Evolutionary conservation across 345 rosid species (phyloP).

Genomic region (Hibiscus syriacus): DNA sequence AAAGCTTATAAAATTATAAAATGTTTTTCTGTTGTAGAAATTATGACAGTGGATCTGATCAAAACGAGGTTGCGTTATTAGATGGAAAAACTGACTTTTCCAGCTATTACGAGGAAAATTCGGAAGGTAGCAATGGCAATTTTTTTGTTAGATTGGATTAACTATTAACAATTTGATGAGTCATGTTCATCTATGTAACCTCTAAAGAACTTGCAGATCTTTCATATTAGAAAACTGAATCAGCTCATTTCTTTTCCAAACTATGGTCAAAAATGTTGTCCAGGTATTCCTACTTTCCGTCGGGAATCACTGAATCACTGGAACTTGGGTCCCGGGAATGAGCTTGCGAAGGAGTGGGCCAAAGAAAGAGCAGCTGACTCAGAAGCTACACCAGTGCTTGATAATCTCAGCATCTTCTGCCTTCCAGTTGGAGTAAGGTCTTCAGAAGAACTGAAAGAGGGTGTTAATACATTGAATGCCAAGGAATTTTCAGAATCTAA

Average conservation of each 20-base stretch:
- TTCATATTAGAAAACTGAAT: slow-evolving; percentile 5
- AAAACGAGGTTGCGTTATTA: slow-evolving; percentile 22
- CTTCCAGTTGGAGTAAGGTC: slow-evolving; percentile 88
- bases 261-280: slow-evolving; percentile 8
- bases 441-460: slow-evolving; percentile 35
- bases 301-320: slow-evolving; percentile 57
- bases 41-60: slow-evolving; percentile 26
- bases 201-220: slow-evolving; percentile 1
- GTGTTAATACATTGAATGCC: slow-evolving; percentile 18
- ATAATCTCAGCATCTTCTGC: slow-evolving; percentile 51
- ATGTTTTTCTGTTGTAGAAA: slow-evolving; percentile 11
- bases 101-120: slow-evolving; percentile 25
- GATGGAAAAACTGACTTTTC: slow-evolving; percentile 19
- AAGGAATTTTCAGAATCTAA: slow-evolving; percentile 23
- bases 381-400: slow-evolving; percentile 41
- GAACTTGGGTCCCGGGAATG: slow-evolving; percentile 64
- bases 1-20: neutral
- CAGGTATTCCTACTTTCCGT: slow-evolving; percentile 55
- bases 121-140: slow-evolving; percentile 46
- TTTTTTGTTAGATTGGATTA: slow-evolving; percentile 10
- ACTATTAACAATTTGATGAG: slow-evolving; percentile 1
- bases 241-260: slow-evolving; percentile 6
- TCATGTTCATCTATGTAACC: slow-evolving; percentile 1
- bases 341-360: slow-evolving; percentile 61
- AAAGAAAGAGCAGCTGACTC: slow-evolving; percentile 50